phyloP scores from a whole-genome alignment of 2,329 filamentous ascomycete genomes.

The Fusarium falciforme region DNA sequence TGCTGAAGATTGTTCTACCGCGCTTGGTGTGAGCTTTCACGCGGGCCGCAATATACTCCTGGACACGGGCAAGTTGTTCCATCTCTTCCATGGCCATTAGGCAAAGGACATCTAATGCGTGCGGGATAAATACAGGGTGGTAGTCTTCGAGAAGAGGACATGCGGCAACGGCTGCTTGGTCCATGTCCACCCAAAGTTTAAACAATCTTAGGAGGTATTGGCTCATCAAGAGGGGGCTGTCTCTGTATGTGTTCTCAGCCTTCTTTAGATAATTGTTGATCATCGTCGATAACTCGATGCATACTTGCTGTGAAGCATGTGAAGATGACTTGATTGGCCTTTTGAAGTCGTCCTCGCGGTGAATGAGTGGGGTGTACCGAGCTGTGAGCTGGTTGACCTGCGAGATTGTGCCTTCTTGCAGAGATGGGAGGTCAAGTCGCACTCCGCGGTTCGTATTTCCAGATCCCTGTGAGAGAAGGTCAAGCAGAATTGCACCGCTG shows the following conservation, averaged over 20 bases:
- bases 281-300: not conserved
- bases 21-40: conserved; percentile 26
- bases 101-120: conserved; percentile 66
- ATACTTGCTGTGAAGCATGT: not conserved
- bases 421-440: not conserved
- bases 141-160: conserved; percentile 64
- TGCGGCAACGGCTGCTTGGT: conserved; percentile 54
- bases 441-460: not conserved
- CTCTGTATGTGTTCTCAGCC: conserved; percentile 46
- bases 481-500: conserved; percentile 43
- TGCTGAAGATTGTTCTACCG: conserved; percentile 60
- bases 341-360: not conserved
- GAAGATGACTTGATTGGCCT: not conserved
- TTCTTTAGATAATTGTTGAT: conserved; percentile 3
- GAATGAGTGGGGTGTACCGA: not conserved
- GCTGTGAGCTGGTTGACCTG: conserved; percentile 19
- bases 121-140: conserved; percentile 61
- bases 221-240: conserved; percentile 43
- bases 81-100: conserved; percentile 61
- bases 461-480: conserved; percentile 41
- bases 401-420: conserved; percentile 17
- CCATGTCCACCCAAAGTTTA: conserved; percentile 69
- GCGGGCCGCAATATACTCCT: conserved; percentile 25
- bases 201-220: conserved; percentile 61
- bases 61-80: conserved; percentile 54